These are phyloP conservation scores for Aulographum hederae DNA, from an alignment of 2,329 filamentous ascomycete genomes.

Conservation along the genomic window DNA sequence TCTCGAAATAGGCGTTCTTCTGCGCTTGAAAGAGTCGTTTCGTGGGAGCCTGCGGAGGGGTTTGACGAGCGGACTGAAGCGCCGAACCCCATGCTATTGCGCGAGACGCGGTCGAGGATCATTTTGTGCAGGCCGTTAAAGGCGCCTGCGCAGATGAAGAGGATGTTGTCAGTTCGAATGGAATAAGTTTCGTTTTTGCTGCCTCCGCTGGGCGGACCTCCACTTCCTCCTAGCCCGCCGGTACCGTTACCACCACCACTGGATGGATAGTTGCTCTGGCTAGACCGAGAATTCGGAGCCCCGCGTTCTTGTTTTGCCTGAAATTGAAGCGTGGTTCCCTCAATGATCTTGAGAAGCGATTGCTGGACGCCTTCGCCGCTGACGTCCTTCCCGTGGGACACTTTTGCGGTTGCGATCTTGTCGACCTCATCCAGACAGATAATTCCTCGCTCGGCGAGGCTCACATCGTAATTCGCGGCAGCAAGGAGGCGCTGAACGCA, in stretches of 20 bases:
- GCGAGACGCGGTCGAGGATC: slow-evolving; percentile 71
- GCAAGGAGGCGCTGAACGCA: slow-evolving; percentile 83
- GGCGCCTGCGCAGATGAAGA: slow-evolving; percentile 92
- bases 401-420: slow-evolving; percentile 82
- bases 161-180: slow-evolving; percentile 85
- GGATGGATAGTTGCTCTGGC: slow-evolving; percentile 6
- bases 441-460: slow-evolving; percentile 74
- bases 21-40: slow-evolving; percentile 38
- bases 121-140: slow-evolving; percentile 86
- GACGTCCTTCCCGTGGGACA: slow-evolving; percentile 80
- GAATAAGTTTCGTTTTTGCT: slow-evolving; percentile 44
- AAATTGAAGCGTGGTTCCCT: slow-evolving; percentile 84
- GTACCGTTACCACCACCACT: slow-evolving; percentile 16
- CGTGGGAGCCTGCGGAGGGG: slow-evolving; percentile 26
- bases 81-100: slow-evolving; percentile 78
- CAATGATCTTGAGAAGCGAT: slow-evolving; percentile 84
- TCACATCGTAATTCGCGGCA: slow-evolving; percentile 76
- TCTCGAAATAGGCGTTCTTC: slow-evolving; percentile 45
- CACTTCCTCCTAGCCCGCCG: slow-evolving; percentile 7
- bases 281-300: slow-evolving; percentile 14
- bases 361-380: slow-evolving; percentile 95
- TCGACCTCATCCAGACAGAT: slow-evolving; percentile 95
- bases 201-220: slow-evolving; percentile 11
- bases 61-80: slow-evolving; percentile 48
- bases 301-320: slow-evolving; percentile 66